A percentile compares a stretch with the other conserved stretches of the same genome.
These are phyloP conservation scores for Fusarium coicis DNA, from an alignment of 2,329 filamentous ascomycete genomes.

Conservation along the genomic window DNA sequence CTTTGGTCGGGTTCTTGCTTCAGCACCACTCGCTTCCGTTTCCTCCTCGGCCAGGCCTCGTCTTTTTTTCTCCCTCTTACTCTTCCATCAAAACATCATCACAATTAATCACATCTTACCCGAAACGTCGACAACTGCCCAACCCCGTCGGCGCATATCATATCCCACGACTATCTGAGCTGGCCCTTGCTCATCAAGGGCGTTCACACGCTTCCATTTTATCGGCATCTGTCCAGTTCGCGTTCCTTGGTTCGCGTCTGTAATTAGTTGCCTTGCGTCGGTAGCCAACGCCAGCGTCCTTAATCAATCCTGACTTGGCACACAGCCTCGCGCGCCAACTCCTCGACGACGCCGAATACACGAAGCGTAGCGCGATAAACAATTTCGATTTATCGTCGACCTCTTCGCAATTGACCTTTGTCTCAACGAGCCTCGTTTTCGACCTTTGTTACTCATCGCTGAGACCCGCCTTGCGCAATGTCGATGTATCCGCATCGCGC, in stretches of 20 bases:
- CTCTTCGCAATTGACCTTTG: conserved; percentile 1
- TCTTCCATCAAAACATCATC: conserved; percentile 45
- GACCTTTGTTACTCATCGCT: conserved; percentile 23
- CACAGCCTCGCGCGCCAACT: conserved; percentile 38
- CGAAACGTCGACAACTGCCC: conserved; percentile 29
- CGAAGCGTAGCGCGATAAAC: conserved; percentile 17
- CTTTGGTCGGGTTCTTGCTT: conserved; percentile 22
- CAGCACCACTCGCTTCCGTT: conserved; percentile 33
- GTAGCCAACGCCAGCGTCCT: conserved; percentile 24
- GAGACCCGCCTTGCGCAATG: conserved; percentile 54
- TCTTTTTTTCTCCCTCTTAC: conserved; percentile 45
- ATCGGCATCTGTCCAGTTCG: conserved; percentile 3
- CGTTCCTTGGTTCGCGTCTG: conserved; percentile 34
- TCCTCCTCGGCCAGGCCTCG: conserved; percentile 41
- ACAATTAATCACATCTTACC: conserved; percentile 30
- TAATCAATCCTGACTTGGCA: conserved; percentile 19
- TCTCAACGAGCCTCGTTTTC: conserved; percentile 23
- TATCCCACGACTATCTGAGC: conserved; percentile 4
- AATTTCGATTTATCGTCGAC: neutral
- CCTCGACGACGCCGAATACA: conserved; percentile 16
- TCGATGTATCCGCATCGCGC: conserved; percentile 93
- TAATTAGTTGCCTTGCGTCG: conserved; percentile 19
- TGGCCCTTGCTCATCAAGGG: conserved; percentile 14
- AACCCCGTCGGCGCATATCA: conserved; percentile 4
- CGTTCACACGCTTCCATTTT: neutral